phyloP scores from a whole-genome alignment of 768 basidiomycete genomes.

The Termitomyces bulborhizus region DNA sequence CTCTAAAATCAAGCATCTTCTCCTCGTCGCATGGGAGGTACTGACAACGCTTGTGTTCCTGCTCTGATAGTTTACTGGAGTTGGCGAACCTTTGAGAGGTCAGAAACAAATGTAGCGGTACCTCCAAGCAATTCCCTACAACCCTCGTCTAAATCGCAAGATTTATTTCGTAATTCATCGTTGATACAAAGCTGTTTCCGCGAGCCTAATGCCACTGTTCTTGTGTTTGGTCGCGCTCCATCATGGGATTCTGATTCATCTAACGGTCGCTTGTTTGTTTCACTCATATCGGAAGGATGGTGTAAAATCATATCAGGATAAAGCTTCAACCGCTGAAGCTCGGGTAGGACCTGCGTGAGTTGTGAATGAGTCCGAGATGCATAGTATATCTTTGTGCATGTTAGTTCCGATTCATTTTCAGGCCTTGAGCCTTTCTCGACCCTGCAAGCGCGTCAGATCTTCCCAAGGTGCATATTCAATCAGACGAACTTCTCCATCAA shows the following conservation, averaged over 20 bases:
- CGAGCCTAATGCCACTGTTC: constrained; percentile 83
- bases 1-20: constrained; percentile 75
- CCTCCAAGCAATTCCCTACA: constrained; percentile 79
- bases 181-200: constrained; percentile 93
- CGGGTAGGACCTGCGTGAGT: constrained; percentile 83
- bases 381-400: constrained; percentile 84
- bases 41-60: constrained; percentile 65
- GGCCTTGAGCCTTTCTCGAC: constrained; percentile 26
- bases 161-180: constrained; percentile 58
- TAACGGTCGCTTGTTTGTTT: constrained; percentile 16
- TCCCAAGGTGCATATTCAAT: background rate
- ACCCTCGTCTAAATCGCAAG: constrained; percentile 76
- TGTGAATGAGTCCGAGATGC: constrained; percentile 97
- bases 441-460: constrained; percentile 14
- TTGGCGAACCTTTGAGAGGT: background rate
- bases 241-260: constrained; percentile 22
- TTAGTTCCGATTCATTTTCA: constrained; percentile 35
- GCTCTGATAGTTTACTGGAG: constrained; percentile 32
- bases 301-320: constrained; percentile 23
- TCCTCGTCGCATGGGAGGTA: constrained; percentile 72
- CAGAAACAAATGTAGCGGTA: constrained; percentile 18
- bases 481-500: constrained; percentile 68
- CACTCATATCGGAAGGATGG: constrained; percentile 12
- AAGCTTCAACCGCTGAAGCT: constrained; percentile 69
- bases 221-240: constrained; percentile 22